A percentile compares a stretch with the other conserved stretches of the same genome.
Conservation (phyloP, 441 rosid genomes). For the Dalechampia spathulata region DNA sequence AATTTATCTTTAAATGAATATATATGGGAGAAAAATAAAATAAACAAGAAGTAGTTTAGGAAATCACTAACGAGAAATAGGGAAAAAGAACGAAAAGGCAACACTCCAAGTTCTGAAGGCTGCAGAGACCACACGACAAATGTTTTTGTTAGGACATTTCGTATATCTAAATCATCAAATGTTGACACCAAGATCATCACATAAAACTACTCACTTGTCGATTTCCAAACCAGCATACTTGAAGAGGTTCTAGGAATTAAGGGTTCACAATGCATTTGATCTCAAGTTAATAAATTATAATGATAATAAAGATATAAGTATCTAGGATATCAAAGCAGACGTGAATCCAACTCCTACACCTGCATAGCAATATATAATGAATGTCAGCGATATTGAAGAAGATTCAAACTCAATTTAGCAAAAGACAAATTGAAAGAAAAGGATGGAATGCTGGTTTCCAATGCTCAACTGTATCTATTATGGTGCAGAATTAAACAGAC, state of each 20-base stretch:
- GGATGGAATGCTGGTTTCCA: too few relatives aligned
- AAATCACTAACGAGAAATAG: constrained; percentile 84
- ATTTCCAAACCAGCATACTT: constrained; percentile 98
- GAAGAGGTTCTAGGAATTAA: constrained; percentile 83
- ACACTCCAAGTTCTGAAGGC: constrained; percentile 98
- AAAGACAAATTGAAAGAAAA: too few relatives aligned
- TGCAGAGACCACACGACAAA: constrained; percentile 27
- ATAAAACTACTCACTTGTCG: constrained; percentile 73
- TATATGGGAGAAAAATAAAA: constrained; percentile 5
- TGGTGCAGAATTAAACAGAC: too few relatives aligned
- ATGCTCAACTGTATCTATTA: too few relatives aligned
- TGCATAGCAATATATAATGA: constrained; percentile 30
- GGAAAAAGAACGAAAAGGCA: constrained; percentile 98
- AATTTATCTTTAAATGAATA: constrained; percentile 8
- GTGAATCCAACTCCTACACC: constrained; percentile 98
- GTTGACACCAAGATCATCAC: background rate
- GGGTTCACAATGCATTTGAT: constrained; percentile 46
- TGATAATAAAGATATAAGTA: constrained; percentile 11
- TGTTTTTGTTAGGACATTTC: constrained; percentile 14
- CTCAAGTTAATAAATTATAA: constrained; percentile 5
- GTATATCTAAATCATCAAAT: constrained; percentile 2
- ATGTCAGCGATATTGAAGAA: constrained; percentile 19
- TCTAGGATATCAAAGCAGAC: constrained; percentile 94
- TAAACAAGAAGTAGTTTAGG: constrained; percentile 3
- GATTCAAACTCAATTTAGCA: background rate